Base-by-base conservation (phyloP, 208 protist genomes). In the Crithidia bombi region DNA sequence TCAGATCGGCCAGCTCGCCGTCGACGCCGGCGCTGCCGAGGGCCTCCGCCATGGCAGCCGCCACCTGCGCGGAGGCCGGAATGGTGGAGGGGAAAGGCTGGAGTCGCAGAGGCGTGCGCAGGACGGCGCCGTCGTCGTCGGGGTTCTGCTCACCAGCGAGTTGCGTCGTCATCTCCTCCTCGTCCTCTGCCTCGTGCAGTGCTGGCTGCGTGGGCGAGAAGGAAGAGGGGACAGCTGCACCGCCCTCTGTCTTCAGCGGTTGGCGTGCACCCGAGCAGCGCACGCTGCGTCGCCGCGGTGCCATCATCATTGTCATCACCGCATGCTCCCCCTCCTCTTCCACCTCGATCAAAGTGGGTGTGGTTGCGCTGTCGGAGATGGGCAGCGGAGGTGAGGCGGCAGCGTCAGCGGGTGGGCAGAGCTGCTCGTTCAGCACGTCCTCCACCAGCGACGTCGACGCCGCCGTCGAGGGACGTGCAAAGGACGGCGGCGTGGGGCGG, bases 1-100 rank as follows among this genome's bases (percentile, higher is more conserved):
- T 28, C 23, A 32, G 23, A 0, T 71, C 66, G 28, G 28, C 32
- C 14, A 41, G 7, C 14, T 56, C 56, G 11, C 55, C 36, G 21
- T 38, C 33, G 3, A 30, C 35, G 14, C 38, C 55, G 10, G 55
- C 47, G 21, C 36, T 19, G 23, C 38, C 38, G 12, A 47, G 36
- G 4, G n/a, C 36, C 1, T 62, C 55, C 4, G 23, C 55, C 2
- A 49, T 10, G 7, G 26, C 65, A n/a, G 35, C 39, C 17, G 33
- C 21, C 9, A 64, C 44, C 32, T 44, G 33, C 23, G 6, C 43
- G 2, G 65, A 55, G 43, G 32, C 55, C 30, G 54, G 7, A 3
- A 21, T 41, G 6, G 44, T 5, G 2, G 54, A 30, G 14, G 65
- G 65, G 26, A 63, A 51, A 4, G 65, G 54, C 44, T 71, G 43